These are phyloP conservation scores for Podila verticillata DNA, from an alignment of 192 early-diverging fungal species.

Conservation along the genomic window DNA sequence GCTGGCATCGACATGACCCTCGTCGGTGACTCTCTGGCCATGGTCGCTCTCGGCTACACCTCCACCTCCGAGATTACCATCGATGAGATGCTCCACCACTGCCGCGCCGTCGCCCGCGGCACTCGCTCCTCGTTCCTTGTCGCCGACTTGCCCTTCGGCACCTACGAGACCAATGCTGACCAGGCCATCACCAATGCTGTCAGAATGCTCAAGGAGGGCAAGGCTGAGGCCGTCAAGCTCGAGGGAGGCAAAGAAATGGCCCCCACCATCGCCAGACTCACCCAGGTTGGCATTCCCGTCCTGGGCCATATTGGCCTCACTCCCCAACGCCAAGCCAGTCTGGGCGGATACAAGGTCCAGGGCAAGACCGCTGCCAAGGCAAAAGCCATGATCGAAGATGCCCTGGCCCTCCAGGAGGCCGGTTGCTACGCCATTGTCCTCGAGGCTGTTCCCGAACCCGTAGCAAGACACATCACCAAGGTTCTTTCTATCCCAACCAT, in stretches of 20 bases:
- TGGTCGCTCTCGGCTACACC: constrained; percentile 94
- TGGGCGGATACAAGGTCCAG: constrained; percentile 94
- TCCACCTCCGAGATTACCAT: constrained; percentile 88
- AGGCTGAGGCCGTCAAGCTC: constrained; percentile 94
- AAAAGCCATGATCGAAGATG: constrained; percentile 82
- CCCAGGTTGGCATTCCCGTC: constrained; percentile 91
- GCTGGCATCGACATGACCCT: constrained; percentile 88
- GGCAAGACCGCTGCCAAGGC: constrained; percentile 87
- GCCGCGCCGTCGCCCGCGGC: constrained; percentile 87
- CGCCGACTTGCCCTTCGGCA: constrained; percentile 92
- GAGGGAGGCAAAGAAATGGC: constrained; percentile 93
- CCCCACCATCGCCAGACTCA: constrained; percentile 79
- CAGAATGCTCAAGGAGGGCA: constrained; percentile 89
- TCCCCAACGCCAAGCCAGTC: constrained; percentile 86
- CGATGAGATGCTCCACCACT: constrained; percentile 98
- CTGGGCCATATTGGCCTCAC: constrained; percentile 96
- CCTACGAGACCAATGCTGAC: constrained; percentile 83
- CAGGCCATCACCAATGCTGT: constrained; percentile 83
- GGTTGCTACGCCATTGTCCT: constrained; percentile 92
- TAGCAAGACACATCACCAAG: constrained; percentile 87
- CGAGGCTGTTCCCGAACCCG: constrained; percentile 91
- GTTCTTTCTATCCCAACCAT: constrained; percentile 89
- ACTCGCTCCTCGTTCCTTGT: constrained; percentile 81
- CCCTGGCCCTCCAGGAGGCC: constrained; percentile 87
- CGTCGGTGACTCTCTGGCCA: constrained; percentile 96